A percentile compares a stretch with the other conserved stretches of the same genome.
These are phyloP conservation scores for Coemansia sp. DNA, from an alignment of 192 early-diverging fungal genomes.

Conservation along the genomic window DNA sequence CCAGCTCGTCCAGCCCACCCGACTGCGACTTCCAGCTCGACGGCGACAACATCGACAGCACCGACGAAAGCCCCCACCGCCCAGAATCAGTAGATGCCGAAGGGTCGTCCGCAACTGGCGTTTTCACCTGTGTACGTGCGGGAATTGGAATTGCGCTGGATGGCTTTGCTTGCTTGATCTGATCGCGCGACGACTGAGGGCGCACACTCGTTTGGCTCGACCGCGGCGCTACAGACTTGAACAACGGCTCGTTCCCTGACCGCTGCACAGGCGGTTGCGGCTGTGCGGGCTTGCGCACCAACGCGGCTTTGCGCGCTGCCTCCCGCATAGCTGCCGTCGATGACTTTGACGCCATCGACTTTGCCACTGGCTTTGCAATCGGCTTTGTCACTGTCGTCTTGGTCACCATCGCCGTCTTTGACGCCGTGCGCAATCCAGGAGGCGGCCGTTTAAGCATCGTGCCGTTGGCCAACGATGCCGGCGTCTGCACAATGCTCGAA, in stretches of 20 bases:
- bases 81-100: slow-evolving; percentile 21
- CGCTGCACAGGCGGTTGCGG: slow-evolving; percentile 7
- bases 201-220: slow-evolving; percentile 14
- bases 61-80: slow-evolving; percentile 36
- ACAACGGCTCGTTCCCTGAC: slow-evolving; percentile 26
- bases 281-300: slow-evolving; percentile 12
- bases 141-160: slow-evolving; percentile 22
- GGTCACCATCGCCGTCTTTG: slow-evolving; percentile 5
- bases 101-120: background rate
- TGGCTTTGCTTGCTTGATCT: slow-evolving; percentile 2
- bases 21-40: slow-evolving; percentile 48
- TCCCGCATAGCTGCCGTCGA: slow-evolving; percentile 49
- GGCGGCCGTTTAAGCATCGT: slow-evolving; percentile 7
- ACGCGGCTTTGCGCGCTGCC: slow-evolving; percentile 30
- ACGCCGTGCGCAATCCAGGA: background rate
- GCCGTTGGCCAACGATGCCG: slow-evolving; percentile 1
- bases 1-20: background rate
- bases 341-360: slow-evolving; percentile 18
- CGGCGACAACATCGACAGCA: slow-evolving; percentile 50
- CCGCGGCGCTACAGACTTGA: slow-evolving; percentile 28
- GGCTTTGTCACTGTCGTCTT: too few species aligned
- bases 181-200: slow-evolving; percentile 16
- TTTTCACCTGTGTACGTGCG: background rate
- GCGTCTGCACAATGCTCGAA: slow-evolving; percentile 25
- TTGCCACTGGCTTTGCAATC: too few species aligned